phyloP scores from a whole-genome alignment of 129 eudicot species.

The Artemisia argyi region DNA sequence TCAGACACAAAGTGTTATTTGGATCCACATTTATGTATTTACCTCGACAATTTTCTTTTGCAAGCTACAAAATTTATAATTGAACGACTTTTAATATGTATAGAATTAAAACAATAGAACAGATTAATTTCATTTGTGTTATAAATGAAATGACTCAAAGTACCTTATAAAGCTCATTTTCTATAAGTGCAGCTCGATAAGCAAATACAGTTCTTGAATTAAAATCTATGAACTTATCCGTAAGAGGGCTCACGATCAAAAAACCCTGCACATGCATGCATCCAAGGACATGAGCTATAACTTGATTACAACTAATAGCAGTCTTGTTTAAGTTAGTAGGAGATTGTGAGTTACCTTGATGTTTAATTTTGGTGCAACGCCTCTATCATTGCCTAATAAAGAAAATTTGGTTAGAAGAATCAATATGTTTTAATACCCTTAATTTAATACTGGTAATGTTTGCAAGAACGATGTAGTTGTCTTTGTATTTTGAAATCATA shows the following conservation, averaged over 20 bases:
- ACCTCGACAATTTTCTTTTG: constrained; percentile 29
- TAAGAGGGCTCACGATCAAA: constrained; percentile 36
- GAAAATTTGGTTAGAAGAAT: neutral
- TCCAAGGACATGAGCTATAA: neutral
- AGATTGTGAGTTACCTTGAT: constrained; percentile 19
- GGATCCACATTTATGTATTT: constrained; percentile 38
- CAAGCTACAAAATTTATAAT: constrained; percentile 21
- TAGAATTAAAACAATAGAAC: too few relatives aligned
- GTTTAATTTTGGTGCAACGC: constrained; percentile 28
- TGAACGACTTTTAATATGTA: neutral
- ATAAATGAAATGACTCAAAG: neutral
- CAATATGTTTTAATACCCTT: neutral
- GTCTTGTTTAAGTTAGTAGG: neutral
- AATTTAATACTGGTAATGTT: neutral
- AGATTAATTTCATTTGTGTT: neutral
- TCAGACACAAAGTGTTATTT: constrained; percentile 32
- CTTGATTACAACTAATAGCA: neutral
- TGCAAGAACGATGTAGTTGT: too few relatives aligned
- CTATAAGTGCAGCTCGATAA: constrained; percentile 29
- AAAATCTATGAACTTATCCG: constrained; percentile 20
- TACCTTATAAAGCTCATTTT: constrained; percentile 37
- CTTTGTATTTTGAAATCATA: neutral
- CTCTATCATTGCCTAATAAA: constrained; percentile 26
- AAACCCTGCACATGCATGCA: constrained; percentile 26
- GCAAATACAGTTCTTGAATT: constrained; percentile 37